Conservation (phyloP, 2,329 filamentous ascomycete species). For the Talaromyces funiculosus region DNA sequence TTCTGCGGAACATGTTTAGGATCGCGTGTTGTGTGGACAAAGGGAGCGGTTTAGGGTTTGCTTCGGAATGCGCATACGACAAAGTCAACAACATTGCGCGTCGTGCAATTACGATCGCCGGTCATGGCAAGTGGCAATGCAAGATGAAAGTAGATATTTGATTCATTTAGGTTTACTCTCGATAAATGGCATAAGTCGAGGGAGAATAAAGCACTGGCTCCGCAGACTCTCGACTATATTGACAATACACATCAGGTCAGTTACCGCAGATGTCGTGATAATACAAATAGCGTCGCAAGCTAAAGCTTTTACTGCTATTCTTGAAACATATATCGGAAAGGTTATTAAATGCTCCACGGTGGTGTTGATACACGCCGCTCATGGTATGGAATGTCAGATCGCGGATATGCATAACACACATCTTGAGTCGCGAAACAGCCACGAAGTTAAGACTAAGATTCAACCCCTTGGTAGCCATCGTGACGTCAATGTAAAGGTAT, state of each 20-base stretch:
- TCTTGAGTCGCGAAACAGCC: neutral
- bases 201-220: neutral
- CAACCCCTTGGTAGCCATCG: neutral
- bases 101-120: neutral
- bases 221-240: neutral
- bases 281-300: too few species aligned
- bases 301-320: too few species aligned
- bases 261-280: too few species aligned
- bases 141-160: too few species aligned
- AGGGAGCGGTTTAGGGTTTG: conserved; percentile 5
- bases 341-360: neutral
- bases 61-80: conserved; percentile 1
- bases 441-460: too few species aligned
- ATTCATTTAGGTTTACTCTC: too few species aligned
- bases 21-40: neutral
- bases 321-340: too few species aligned
- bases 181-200: neutral
- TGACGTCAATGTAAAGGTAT: neutral
- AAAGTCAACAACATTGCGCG: conserved; percentile 1
- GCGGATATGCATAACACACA: neutral
- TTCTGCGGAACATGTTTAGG: neutral
- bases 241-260: too few species aligned
- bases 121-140: neutral
- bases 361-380: neutral
- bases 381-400: conserved; percentile 12